Base-by-base conservation (phyloP, 208 protist genomes). In the Crithidia fasciculata region DNA sequence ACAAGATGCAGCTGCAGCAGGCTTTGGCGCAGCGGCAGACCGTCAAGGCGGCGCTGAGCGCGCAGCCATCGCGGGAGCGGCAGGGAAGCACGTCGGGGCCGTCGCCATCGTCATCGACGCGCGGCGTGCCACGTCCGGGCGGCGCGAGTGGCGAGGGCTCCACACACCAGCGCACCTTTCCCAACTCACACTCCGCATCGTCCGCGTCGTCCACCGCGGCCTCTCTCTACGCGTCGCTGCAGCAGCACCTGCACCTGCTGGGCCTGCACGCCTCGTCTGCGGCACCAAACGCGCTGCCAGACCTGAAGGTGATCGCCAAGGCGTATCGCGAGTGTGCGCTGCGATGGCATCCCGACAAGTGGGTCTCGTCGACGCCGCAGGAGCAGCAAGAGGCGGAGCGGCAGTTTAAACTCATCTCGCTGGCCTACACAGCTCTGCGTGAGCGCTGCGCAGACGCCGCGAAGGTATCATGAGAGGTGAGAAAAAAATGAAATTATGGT, bases 331-430 rank as follows among this genome's bases (percentile, higher is more conserved):
- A 91, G 71, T 81, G 79, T 7, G 92, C 91, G 8, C 75, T 97
- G 53, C 84, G 75, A 50, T 97, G 90, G 86, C 96, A 98, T 74
- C 96, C 96, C 5, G 95, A 98, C 72, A 90, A 87, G 64, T 96
- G 92, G 92, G 81, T 88, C 36, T 74, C 62, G 16, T 82, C 78
- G 7, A 84, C 65, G 5, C 64, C 65, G 43, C 65, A 82, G 39
- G 84, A 96, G 60, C 84, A 83, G 56, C 49, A 74, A 39, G 45
- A 66, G 62, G 94, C 94, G 2, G 90, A 96, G 74, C 67, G 71
- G 43, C 86, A 84, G 41, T 97, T 98, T 69, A 97, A 97, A 61
- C 85, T 92, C 55, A 85, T 98, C 57, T 82, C 73, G 41, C 78
- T 91, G 5, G 89, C 92, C 5, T 95, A 96, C 66, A 78, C 88